Evolutionary conservation across 768 basidiomycete species (phyloP), one percentile per base, ranked within the genome.

Genomic region (Amanita thiersii): DNA sequence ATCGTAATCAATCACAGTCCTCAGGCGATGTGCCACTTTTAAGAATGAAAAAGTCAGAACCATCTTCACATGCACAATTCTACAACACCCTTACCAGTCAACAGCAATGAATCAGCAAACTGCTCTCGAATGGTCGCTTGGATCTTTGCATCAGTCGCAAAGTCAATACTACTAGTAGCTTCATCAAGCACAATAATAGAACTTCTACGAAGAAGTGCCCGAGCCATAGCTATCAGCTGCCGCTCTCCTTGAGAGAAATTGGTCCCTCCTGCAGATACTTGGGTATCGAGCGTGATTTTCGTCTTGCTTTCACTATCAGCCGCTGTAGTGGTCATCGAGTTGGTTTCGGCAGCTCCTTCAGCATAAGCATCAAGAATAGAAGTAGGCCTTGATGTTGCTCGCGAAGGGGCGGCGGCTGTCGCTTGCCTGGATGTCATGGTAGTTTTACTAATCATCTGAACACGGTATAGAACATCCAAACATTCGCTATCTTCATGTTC

Each of bases 201-300:
- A 52, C 79, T 86, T 5, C 75, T 71, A 12, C 85, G 66, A 21
- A 89, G 65, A 15, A 90, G 63, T 0, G 88, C 86, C 4, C 88
- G 73, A 0, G 87, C 88, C 82, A 90, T 83, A 1, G 86, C 82
- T 39, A 91, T 84, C 11, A 90, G 63, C 52, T 97, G 92, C 7
- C 90, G 60, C 55, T 97, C 91, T 7, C 93, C 92, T 45, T 91
- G 87, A 1, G 87, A 92, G 59, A 96, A 93, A 63, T 96, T 94
- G 21, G 79, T 70, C 0, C 91, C 91, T 0, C 90, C 90, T 1
- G 86, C 71, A 0, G 87, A 87, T 6, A 94, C 83, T 46, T 83
- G 78, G 0, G 83, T 86, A 14, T 86, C 78, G 3, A 94, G 68
- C 0, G 76, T 69, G 20, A 93, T 64, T 0, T 65, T 64, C 1